These are phyloP conservation scores for Talinum fruticosum DNA, from an alignment of 148 eudicot species.

Conservation along the genomic window DNA sequence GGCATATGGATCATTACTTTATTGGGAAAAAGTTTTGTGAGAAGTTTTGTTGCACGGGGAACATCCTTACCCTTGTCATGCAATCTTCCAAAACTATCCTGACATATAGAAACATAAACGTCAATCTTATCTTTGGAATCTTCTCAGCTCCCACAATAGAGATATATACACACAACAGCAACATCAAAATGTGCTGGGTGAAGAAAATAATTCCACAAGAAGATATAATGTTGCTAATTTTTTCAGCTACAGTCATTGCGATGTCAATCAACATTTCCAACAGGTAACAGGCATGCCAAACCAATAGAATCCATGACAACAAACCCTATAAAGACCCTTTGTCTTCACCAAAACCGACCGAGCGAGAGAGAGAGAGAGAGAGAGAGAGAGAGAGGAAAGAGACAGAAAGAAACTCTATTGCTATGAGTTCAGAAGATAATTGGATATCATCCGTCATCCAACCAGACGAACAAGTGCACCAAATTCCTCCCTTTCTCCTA, in stretches of 20 bases:
- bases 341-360: no score
- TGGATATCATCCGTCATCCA: not conserved
- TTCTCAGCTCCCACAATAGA: not conserved
- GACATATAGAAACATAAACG: conserved; percentile 23
- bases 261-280: not conserved
- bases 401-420: no score
- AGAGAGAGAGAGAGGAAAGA: no score
- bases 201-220: not conserved
- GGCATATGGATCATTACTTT: conserved; percentile 91
- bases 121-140: conserved; percentile 17
- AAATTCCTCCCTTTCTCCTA: not conserved
- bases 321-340: not conserved
- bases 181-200: not conserved
- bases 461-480: not conserved
- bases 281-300: not conserved
- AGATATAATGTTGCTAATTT: not conserved
- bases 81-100: conserved; percentile 96
- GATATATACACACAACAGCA: not conserved
- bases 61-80: conserved; percentile 82
- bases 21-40: conserved; percentile 80
- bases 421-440: not conserved
- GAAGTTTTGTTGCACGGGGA: conserved; percentile 68
- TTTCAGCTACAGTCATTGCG: not conserved
- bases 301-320: not conserved
- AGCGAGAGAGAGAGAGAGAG: no score